Evolutionary conservation across 2,329 filamentous ascomycete genomes (phyloP).

Genomic region (Pseudocercospora ulei): DNA sequence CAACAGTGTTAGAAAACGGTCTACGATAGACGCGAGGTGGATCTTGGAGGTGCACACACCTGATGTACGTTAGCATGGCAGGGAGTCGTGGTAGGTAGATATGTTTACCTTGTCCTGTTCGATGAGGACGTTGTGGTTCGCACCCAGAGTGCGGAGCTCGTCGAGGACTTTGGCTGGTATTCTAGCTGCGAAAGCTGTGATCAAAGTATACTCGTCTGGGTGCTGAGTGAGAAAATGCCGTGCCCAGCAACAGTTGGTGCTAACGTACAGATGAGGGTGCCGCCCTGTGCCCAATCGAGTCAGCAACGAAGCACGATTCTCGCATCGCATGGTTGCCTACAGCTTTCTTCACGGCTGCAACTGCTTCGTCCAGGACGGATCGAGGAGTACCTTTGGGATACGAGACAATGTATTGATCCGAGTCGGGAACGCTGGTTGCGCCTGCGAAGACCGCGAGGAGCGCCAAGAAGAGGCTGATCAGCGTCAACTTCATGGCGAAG

Average conservation of each 20-base stretch:
- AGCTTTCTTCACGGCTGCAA: slow-evolving; percentile 38
- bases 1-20: background rate
- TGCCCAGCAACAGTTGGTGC: no score
- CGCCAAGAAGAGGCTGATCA: slow-evolving; percentile 24
- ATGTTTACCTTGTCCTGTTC: slow-evolving; percentile 62
- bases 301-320: no score
- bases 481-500: slow-evolving; percentile 28
- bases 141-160: slow-evolving; percentile 54
- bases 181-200: slow-evolving; percentile 41
- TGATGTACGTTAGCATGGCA: background rate
- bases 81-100: background rate
- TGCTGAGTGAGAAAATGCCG: background rate
- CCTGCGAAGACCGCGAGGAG: slow-evolving; percentile 20
- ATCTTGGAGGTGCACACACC: background rate
- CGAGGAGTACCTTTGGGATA: slow-evolving; percentile 62
- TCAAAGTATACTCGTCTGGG: slow-evolving; percentile 33
- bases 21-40: background rate
- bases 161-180: slow-evolving; percentile 61
- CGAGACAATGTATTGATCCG: slow-evolving; percentile 65
- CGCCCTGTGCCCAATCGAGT: slow-evolving; percentile 42
- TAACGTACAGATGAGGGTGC: slow-evolving; percentile 58
- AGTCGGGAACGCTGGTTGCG: slow-evolving; percentile 39
- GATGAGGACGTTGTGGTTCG: slow-evolving; percentile 54
- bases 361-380: slow-evolving; percentile 59
- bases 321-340: slow-evolving; percentile 15